These are phyloP conservation scores for Alternaria infectoria DNA, from an alignment of 2,329 filamentous ascomycete species.

Conservation along the genomic window DNA sequence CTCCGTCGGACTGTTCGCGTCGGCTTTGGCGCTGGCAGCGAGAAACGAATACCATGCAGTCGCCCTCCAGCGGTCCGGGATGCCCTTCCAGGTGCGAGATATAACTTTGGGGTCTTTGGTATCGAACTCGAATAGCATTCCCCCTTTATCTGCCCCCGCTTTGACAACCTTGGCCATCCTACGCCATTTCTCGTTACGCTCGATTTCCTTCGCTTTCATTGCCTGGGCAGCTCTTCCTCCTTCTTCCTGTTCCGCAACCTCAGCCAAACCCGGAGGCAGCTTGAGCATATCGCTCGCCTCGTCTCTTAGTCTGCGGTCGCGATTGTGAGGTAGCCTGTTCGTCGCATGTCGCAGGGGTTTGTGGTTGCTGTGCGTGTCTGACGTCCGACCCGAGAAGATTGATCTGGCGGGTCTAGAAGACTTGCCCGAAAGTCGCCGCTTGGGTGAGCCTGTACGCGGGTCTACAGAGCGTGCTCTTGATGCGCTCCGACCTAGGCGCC, in stretches of 20 bases:
- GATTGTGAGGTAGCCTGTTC: constrained; percentile 61
- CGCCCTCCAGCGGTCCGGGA: constrained; percentile 92
- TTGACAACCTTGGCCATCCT: constrained; percentile 65
- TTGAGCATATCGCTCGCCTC: constrained; percentile 71
- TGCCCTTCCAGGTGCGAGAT: constrained; percentile 95
- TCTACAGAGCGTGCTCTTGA: constrained; percentile 55
- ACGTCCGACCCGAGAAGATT: constrained; percentile 46
- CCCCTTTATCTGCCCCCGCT: constrained; percentile 59
- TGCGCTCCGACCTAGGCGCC: constrained; percentile 57
- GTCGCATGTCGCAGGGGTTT: constrained; percentile 58
- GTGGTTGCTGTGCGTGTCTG: constrained; percentile 49
- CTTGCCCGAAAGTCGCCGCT: constrained; percentile 50
- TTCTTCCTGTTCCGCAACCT: constrained; percentile 53
- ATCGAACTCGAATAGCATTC: constrained; percentile 80
- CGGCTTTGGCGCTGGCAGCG: constrained; percentile 72
- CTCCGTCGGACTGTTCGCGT: constrained; percentile 68
- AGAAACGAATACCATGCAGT: constrained; percentile 96
- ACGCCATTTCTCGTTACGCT: constrained; percentile 70
- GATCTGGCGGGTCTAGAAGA: constrained; percentile 53
- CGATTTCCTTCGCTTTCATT: constrained; percentile 65
- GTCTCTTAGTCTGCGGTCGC: constrained; percentile 61
- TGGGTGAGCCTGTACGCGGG: constrained; percentile 48
- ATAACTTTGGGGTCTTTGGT: constrained; percentile 78
- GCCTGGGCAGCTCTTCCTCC: constrained; percentile 56
- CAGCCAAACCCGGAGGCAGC: constrained; percentile 59